Percentiles rank a stretch among this genome's conserved stretches.
Evolutionary conservation across 331 rosid species (phyloP).

Genomic region (Quercus tomentella): DNA sequence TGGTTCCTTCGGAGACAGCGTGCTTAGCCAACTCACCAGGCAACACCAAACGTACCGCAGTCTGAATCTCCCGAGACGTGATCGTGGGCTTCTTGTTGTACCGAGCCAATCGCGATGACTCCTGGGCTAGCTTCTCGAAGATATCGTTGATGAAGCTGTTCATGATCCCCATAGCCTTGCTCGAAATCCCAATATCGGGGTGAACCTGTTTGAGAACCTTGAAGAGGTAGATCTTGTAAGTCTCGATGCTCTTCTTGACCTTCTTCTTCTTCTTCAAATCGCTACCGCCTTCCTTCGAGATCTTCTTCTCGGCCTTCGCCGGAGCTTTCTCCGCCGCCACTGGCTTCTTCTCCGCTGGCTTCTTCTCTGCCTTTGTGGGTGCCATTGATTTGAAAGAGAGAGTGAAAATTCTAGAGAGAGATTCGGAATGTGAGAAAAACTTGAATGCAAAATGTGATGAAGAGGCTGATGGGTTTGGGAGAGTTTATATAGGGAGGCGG

Average conservation of each 20-base stretch:
- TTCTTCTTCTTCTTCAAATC: constrained; percentile 62
- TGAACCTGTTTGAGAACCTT: constrained; percentile 79
- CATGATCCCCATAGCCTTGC: constrained; percentile 88
- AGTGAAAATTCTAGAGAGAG: neutral
- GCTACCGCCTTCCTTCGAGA: constrained; percentile 51
- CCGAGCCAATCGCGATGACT: constrained; percentile 56
- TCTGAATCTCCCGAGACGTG: constrained; percentile 72
- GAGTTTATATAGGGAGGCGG: constrained; percentile 12
- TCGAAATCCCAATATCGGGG: constrained; percentile 70
- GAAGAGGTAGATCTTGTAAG: constrained; percentile 76
- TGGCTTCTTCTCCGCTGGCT: constrained; percentile 62
- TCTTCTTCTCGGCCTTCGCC: constrained; percentile 55
- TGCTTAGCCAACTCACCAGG: constrained; percentile 84
- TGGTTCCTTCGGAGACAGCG: constrained; percentile 76
- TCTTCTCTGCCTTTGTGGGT: constrained; percentile 60
- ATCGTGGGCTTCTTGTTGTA: constrained; percentile 74
- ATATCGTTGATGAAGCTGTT: constrained; percentile 77
- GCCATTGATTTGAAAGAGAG: constrained; percentile 31
- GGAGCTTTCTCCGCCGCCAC: constrained; percentile 45
- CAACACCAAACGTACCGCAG: constrained; percentile 65
- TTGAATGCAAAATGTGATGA: neutral
- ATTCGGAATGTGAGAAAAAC: neutral
- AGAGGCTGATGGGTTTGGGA: accelerated
- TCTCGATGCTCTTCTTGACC: constrained; percentile 52
- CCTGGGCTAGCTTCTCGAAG: constrained; percentile 82